Base-by-base conservation (phyloP, 2,329 filamentous ascomycete species). In the Blastomyces silverae region DNA sequence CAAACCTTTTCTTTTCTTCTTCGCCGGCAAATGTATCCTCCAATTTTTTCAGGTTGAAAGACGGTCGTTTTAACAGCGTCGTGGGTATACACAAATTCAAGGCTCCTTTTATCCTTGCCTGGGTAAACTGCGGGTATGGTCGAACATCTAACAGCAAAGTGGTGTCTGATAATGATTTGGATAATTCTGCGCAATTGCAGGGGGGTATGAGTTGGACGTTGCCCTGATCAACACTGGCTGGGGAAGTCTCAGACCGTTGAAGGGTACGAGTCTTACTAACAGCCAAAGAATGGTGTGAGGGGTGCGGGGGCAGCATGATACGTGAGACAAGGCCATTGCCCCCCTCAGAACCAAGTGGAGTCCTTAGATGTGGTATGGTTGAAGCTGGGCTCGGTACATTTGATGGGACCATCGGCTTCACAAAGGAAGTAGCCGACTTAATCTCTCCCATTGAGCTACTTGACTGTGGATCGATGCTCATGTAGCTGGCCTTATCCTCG, bases 31-130 rank as follows among this genome's bases (percentile, higher is more conserved):
- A 95, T 0, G 91, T 97, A 67, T 92, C 89, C 69, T 90, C 86
- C 42, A 99, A 81, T 73, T 95, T 97, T 67, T 92, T 83, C 15
- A 96, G 84, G 70, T 93, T 93, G 77, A 95, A 97, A 0, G 92
- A 95, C 0, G 91, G 88, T 61, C 94, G 84, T 77, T 97, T 97
- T 22, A 99, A 79, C 17, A 99, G 80, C 0, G 93, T 97, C 0
- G 94, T 97, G 0, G 94, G 94, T 66, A 97, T 96, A 73, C 94
- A 97, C 5, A 99, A 81, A 73, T 95, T 97, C 42, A 99, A 79
- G 0, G 93, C 91, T n/a, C 88, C 88, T 61, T 82, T 79, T 64
- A 97, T 89, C 39, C 90, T 86, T 28, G 89, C 87, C 57, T 85
- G 82, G 0, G 87, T 84, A 73, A 89, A 97, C 69, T 93, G 91